Conservation (phyloP, 2,329 filamentous ascomycete species). For the Pestalotiopsis sp. region DNA sequence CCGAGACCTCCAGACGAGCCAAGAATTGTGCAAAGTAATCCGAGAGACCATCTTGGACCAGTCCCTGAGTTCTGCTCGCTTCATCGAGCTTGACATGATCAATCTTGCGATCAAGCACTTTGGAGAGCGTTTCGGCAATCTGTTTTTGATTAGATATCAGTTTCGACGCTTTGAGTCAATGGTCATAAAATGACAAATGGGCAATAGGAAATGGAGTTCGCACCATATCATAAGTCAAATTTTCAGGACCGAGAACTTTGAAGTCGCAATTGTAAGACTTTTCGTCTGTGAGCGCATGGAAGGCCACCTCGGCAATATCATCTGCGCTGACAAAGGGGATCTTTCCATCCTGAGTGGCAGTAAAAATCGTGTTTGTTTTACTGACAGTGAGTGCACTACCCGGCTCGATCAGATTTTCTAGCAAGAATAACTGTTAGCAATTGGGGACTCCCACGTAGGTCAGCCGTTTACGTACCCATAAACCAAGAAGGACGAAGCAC, state of each 20-base stretch:
- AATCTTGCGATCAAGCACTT: conserved; percentile 21
- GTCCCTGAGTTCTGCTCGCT: conserved; percentile 13
- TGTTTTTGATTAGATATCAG: background rate
- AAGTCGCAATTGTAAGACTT: conserved; percentile 23
- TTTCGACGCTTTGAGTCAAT: background rate
- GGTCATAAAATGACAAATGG: too few species aligned
- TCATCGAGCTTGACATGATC: conserved; percentile 23
- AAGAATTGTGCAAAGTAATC: conserved; percentile 20
- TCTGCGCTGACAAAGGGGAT: conserved; percentile 23
- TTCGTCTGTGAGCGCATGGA: conserved; percentile 20
- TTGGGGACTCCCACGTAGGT: background rate
- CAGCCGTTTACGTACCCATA: background rate
- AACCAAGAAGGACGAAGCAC: conserved; percentile 26
- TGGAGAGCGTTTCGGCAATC: conserved; percentile 23
- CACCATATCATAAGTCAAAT: conserved; percentile 17
- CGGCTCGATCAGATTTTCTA: conserved; percentile 21
- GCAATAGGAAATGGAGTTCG: too few species aligned
- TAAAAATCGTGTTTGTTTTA: conserved; percentile 20
- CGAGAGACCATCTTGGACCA: conserved; percentile 17
- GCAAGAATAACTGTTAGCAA: background rate
- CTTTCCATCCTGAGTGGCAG: conserved; percentile 20
- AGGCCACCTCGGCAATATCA: conserved; percentile 21
- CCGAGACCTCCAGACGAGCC: conserved; percentile 18
- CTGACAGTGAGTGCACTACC: conserved; percentile 18
- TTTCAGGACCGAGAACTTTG: conserved; percentile 20